phyloP scores from a whole-genome alignment of 352 stramenopile genomes.

The Globisporangium apiculatum region DNA sequence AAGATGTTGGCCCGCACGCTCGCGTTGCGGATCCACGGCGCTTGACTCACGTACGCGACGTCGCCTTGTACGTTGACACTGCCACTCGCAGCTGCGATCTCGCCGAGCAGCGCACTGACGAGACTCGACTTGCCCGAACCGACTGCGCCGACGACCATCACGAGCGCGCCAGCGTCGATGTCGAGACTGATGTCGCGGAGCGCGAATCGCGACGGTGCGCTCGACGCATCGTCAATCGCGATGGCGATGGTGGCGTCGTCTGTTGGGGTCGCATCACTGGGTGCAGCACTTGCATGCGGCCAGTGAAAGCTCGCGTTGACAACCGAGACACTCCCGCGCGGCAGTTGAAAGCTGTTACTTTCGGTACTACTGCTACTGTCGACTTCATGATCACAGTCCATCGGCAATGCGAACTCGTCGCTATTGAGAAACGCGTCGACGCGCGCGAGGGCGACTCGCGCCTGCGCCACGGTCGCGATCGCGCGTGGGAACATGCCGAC shows the following conservation, averaged over 20 bases:
- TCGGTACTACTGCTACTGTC: no score
- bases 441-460: conserved; percentile 16
- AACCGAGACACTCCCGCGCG: conserved; percentile 16
- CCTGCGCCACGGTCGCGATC: conserved; percentile 20
- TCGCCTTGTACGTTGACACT: conserved; percentile 17
- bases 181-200: conserved; percentile 42
- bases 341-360: neutral
- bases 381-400: neutral
- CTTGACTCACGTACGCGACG: conserved; percentile 82
- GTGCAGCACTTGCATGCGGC: neutral
- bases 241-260: neutral
- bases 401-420: conserved; percentile 13
- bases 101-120: conserved; percentile 39
- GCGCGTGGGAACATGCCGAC: conserved; percentile 22
- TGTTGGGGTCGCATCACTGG: no score
- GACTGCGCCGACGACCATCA: conserved; percentile 45
- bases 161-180: conserved; percentile 41
- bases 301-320: conserved; percentile 20
- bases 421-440: conserved; percentile 21
- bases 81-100: conserved; percentile 28
- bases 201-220: conserved; percentile 10
- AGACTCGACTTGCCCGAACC: conserved; percentile 50
- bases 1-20: conserved; percentile 91
- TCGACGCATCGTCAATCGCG: neutral
- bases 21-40: conserved; percentile 89